Percentiles rank a stretch among this genome's conserved stretches.
Evolutionary conservation across 108 stramenopile species (phyloP).

Genomic region (Cyclotella kingstonii): DNA sequence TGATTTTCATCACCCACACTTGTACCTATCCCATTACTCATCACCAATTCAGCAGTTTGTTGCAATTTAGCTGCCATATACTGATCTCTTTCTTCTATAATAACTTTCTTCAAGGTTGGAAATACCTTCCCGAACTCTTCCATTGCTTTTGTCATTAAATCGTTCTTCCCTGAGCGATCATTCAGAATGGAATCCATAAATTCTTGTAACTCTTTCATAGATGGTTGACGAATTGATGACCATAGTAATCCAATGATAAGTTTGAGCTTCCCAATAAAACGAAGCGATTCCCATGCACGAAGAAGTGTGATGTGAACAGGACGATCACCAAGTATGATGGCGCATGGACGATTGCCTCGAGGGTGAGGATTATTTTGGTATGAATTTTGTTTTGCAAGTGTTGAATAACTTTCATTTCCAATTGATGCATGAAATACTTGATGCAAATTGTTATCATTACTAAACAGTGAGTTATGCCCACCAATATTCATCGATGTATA

Average conservation of each 20-base stretch:
- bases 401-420: neutral
- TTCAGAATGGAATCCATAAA: slow-evolving; percentile 71
- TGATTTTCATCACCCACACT: slow-evolving; percentile 4
- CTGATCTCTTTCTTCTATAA: slow-evolving; percentile 80
- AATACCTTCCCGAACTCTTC: slow-evolving; percentile 65
- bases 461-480: too few relatives aligned
- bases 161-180: slow-evolving; percentile 57
- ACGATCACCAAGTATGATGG: slow-evolving; percentile 78
- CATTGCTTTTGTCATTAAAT: slow-evolving; percentile 80
- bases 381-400: neutral
- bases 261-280: slow-evolving; percentile 68
- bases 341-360: slow-evolving; percentile 24
- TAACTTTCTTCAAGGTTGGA: slow-evolving; percentile 65
- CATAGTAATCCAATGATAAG: slow-evolving; percentile 62
- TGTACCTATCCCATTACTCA: too few relatives aligned
- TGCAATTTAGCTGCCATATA: slow-evolving; percentile 77
- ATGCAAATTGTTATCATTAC: too few relatives aligned
- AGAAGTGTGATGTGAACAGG: slow-evolving; percentile 68
- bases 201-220: slow-evolving; percentile 69
- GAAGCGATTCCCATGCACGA: slow-evolving; percentile 77
- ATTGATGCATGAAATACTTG: neutral
- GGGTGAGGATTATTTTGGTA: neutral
- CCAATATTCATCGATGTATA: neutral
- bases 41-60: slow-evolving; percentile 53
- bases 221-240: slow-evolving; percentile 64